Conservation (phyloP, 2,329 filamentous ascomycete species). For the Phyllosticta capitalensis region DNA sequence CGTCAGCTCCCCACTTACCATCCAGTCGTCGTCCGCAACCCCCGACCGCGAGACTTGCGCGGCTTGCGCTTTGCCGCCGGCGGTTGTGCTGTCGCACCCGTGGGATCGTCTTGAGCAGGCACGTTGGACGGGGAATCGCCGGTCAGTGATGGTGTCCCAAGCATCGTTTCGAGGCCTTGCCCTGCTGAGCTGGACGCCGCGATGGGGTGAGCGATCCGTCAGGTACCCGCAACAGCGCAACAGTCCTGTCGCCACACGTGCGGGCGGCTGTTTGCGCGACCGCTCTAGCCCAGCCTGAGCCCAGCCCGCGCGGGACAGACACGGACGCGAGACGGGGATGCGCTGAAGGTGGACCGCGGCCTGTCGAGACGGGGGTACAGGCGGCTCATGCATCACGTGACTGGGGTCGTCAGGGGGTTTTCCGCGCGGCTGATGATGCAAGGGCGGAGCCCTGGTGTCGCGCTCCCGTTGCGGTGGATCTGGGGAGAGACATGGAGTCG, state of each 20-base stretch:
- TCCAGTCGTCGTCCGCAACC: slow-evolving; percentile 36
- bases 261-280: background rate
- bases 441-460: background rate
- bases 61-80: slow-evolving; percentile 21
- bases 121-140: slow-evolving; percentile 4
- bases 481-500: background rate
- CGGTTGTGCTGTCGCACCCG: background rate
- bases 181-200: background rate
- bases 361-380: background rate
- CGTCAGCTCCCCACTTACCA: slow-evolving; percentile 22
- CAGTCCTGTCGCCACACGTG: background rate
- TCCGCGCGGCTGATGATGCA: background rate
- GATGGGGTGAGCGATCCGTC: background rate
- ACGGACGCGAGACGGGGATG: background rate
- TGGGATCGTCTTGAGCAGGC: background rate
- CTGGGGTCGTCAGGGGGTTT: background rate
- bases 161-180: slow-evolving; percentile 11
- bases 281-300: background rate
- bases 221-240: background rate
- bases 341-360: background rate
- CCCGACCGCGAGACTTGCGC: slow-evolving; percentile 34
- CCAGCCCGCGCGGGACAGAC: background rate
- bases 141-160: slow-evolving; percentile 8
- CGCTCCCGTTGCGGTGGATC: background rate
- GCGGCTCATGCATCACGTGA: background rate